Percentiles rank a stretch among this genome's conserved stretches.
These are phyloP conservation scores for Aspergillus saccharolyticus DNA, from an alignment of 495 filamentous ascomycete species.

Conservation along the genomic window DNA sequence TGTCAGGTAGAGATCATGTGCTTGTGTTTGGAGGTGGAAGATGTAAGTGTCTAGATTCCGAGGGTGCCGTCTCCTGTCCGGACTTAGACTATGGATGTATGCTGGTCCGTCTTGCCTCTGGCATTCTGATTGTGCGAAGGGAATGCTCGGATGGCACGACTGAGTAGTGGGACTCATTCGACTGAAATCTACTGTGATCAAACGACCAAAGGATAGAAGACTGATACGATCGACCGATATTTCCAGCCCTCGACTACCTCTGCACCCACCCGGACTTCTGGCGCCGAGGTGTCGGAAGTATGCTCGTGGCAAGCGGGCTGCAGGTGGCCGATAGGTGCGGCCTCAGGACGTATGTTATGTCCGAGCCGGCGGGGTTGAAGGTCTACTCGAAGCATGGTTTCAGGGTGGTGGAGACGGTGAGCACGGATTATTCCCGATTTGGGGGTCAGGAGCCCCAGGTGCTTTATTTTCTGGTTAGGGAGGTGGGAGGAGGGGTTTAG, in stretches of 20 bases:
- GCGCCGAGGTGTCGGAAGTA: conserved; percentile 11
- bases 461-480: conserved; percentile 7
- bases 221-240: background rate
- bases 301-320: conserved; percentile 17
- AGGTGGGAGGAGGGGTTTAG: background rate
- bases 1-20: too few species aligned
- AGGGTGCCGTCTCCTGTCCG: too few species aligned
- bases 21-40: too few species aligned
- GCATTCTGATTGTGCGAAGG: too few species aligned
- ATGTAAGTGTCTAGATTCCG: too few species aligned
- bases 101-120: too few species aligned
- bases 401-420: conserved; percentile 12
- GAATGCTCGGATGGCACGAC: too few species aligned
- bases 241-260: conserved; percentile 11
- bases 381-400: conserved; percentile 18
- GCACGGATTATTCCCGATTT: conserved; percentile 12
- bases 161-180: too few species aligned
- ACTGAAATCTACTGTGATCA: too few species aligned
- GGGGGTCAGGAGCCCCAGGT: conserved; percentile 7
- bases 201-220: too few species aligned
- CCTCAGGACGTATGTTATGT: conserved; percentile 19
- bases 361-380: conserved; percentile 15
- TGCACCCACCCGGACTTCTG: conserved; percentile 15
- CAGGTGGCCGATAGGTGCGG: conserved; percentile 10
- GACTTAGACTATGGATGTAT: too few species aligned